phyloP scores from a whole-genome alignment of 2,329 filamentous ascomycete genomes.

The Orbilia javanica region DNA sequence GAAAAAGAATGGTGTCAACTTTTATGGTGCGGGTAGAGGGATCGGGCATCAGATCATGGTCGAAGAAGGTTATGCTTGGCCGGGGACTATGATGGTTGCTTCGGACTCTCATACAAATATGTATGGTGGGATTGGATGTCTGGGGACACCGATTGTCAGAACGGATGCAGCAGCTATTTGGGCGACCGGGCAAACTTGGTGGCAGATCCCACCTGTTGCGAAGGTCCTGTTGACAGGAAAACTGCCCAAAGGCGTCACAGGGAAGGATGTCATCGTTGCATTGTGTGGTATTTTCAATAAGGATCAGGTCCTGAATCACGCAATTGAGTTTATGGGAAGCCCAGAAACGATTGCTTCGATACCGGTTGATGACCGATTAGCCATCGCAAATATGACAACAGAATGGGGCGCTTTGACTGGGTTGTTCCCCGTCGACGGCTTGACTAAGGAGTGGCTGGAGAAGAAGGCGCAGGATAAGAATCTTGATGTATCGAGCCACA shows the following conservation, averaged over 20 bases:
- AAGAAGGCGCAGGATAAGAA: constrained; percentile 75
- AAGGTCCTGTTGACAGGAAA: constrained; percentile 82
- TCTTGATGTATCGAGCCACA: constrained; percentile 60
- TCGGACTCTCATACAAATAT: constrained; percentile 82
- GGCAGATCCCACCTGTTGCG: constrained; percentile 85
- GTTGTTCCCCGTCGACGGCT: constrained; percentile 82
- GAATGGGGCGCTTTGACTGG: constrained; percentile 82
- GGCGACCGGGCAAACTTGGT: constrained; percentile 87
- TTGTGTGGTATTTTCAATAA: constrained; percentile 87
- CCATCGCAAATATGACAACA: constrained; percentile 83
- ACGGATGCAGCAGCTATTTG: constrained; percentile 90
- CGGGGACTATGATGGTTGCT: constrained; percentile 83
- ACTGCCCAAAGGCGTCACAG: constrained; percentile 83
- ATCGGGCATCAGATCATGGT: constrained; percentile 96
- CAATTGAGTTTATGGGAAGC: constrained; percentile 86
- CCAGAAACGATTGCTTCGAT: constrained; percentile 81
- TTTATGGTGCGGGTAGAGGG: constrained; percentile 81
- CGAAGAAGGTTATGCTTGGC: constrained; percentile 87
- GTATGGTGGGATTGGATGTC: constrained; percentile 82
- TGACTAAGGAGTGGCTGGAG: constrained; percentile 79
- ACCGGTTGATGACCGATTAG: constrained; percentile 78
- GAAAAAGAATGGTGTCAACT: constrained; percentile 78
- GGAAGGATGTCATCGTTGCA: constrained; percentile 93
- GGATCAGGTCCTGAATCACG: constrained; percentile 90
- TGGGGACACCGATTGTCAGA: constrained; percentile 85